Evolutionary conservation across 2,329 filamentous ascomycete species (phyloP).

Genomic region (Leptographium procerum): DNA sequence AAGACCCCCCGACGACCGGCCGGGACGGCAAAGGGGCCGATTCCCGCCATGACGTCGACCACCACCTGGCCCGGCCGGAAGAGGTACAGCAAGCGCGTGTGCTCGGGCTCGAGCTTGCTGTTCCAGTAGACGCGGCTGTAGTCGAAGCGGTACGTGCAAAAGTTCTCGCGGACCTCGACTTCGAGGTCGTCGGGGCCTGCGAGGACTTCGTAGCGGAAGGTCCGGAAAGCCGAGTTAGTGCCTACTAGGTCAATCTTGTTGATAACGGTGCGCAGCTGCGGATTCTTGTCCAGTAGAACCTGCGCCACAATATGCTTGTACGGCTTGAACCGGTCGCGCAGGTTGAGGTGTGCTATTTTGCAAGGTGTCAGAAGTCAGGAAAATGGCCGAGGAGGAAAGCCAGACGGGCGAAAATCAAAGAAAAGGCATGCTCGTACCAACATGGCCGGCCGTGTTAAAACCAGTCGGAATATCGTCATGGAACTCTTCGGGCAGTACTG

Average conservation of each 20-base stretch:
- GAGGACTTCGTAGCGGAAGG: constrained; percentile 85
- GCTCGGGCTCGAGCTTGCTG: constrained; percentile 78
- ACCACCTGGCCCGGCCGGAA: constrained; percentile 82
- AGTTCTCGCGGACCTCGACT: constrained; percentile 70
- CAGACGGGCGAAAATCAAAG: constrained; percentile 5
- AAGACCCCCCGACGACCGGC: constrained; percentile 84
- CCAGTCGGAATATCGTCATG: constrained; percentile 74
- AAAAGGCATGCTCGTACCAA: constrained; percentile 35
- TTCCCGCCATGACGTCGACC: constrained; percentile 93
- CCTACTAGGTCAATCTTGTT: constrained; percentile 92
- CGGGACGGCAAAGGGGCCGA: constrained; percentile 88
- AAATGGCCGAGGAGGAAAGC: constrained; percentile 2
- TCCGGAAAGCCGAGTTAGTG: constrained; percentile 73
- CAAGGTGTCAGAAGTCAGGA: not conserved
- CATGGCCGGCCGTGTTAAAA: constrained; percentile 81
- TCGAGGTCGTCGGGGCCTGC: constrained; percentile 72
- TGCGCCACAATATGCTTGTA: constrained; percentile 81
- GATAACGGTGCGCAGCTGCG: constrained; percentile 73
- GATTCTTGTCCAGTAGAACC: constrained; percentile 84
- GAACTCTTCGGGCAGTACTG: constrained; percentile 69
- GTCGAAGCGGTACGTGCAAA: constrained; percentile 83
- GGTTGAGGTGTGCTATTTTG: constrained; percentile 74
- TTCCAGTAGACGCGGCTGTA: constrained; percentile 99
- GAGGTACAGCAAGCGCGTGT: constrained; percentile 62
- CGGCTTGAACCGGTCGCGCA: constrained; percentile 68